Base-by-base conservation (phyloP, 306 rosid species). In the Prunus mume region DNA sequence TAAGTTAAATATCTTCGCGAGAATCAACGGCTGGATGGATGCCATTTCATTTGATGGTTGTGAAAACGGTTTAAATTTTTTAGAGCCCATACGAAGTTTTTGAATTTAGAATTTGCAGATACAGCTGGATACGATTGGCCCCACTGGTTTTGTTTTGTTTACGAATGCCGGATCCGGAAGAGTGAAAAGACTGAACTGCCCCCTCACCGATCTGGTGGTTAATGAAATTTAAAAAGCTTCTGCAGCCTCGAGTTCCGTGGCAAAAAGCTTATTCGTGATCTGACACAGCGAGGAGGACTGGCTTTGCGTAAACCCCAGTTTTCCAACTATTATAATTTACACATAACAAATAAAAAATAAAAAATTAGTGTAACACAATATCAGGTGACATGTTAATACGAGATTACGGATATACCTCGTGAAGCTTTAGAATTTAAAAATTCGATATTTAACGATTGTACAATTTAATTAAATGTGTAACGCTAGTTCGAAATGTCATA, bases 51-150 rank as follows among this genome's bases (percentile, higher is more conserved):
- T 63, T 6, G 38, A 5, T 14, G 19, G 24, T 1, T 9, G 28
- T 32, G 0, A 24, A 58, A 22, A 71, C 64, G 34, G 65, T 32
- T 68, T 51, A 2, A 65, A 24, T 15, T 73, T 65, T 54, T 19
- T 9, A 3, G 47, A 65, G 68, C 68, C 68, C 15, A 27, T 28
- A 30, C 17, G 46, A 28, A 30, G 68, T 20, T 67, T 67, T 61
- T 61, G 78, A 74, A 57, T 19, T 61, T 46, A 24, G 78, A 74
- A 74, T 46, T 38, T 46, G n/a, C 28, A 46, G 69, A 27, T 65
- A 74, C 77, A 73, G 69, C 58, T 73, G 77, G 77, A 73, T 32
- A 15, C 68, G 8, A 45, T 43, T 45, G 45, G 64, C 47, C 46
- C 57, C 67, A 57, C 45, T 45, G 58, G 68, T 56, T 38, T 38